A percentile compares a stretch with the other conserved stretches of the same genome.
phyloP scores from a whole-genome alignment of 2,329 filamentous ascomycete genomes.

The Arthrobotrys musiformis region DNA sequence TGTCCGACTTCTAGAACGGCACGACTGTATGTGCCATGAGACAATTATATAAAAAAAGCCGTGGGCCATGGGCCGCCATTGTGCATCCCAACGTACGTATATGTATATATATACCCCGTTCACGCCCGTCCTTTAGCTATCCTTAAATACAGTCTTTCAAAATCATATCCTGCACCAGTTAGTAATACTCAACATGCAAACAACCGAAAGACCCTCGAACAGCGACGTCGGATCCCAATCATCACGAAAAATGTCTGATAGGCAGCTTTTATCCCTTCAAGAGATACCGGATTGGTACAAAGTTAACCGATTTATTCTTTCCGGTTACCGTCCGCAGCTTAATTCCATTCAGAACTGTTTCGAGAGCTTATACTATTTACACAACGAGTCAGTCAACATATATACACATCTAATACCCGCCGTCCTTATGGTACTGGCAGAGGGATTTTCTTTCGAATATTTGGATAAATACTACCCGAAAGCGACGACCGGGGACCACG shows the following conservation, averaged over 20 bases:
- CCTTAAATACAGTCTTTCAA: too few species aligned
- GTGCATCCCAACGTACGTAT: too few species aligned
- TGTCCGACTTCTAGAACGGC: too few species aligned
- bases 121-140: too few species aligned
- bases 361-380: constrained; percentile 63
- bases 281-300: constrained; percentile 65
- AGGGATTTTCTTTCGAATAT: constrained; percentile 59
- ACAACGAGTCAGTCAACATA: constrained; percentile 66
- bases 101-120: too few species aligned
- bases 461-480: constrained; percentile 61
- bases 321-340: constrained; percentile 65
- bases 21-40: too few species aligned
- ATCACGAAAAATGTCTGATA: constrained; percentile 9
- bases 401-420: constrained; percentile 66
- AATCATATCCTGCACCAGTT: background rate
- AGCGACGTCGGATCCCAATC: constrained; percentile 5
- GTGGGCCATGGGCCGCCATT: too few species aligned
- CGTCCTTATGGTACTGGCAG: constrained; percentile 61
- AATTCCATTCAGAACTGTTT: constrained; percentile 62
- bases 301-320: constrained; percentile 64
- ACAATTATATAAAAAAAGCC: too few species aligned
- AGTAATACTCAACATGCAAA: constrained; percentile 2
- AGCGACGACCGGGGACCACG: constrained; percentile 61
- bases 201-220: constrained; percentile 16
- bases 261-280: constrained; percentile 60